Evolutionary conservation across 2,329 filamentous ascomycete species (phyloP).

Genomic region (Cladorrhinum sp.): DNA sequence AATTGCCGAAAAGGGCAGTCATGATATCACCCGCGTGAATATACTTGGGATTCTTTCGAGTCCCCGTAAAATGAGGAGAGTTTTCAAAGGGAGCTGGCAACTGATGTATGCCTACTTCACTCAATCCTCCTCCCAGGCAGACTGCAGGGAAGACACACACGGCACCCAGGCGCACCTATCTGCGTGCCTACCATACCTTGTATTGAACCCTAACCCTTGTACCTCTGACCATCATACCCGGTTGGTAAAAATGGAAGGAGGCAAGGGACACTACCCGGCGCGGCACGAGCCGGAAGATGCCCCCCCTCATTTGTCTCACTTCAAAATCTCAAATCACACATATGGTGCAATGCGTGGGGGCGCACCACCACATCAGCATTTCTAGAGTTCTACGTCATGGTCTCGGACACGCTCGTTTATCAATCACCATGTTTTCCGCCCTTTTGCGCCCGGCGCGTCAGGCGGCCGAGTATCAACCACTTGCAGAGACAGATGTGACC

Average conservation of each 20-base stretch:
- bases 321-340: no score
- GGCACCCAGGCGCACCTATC: no score
- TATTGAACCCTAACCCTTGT: not conserved
- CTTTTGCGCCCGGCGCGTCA: not conserved
- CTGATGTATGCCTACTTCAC: no score
- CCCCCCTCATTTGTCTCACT: not conserved
- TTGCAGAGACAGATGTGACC: not conserved
- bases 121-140: no score
- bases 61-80: no score
- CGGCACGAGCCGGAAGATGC: not conserved
- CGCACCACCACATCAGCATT: not conserved
- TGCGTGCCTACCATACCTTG: no score
- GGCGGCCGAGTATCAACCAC: not conserved
- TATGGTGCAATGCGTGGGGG: not conserved
- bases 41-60: no score
- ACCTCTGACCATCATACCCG: not conserved
- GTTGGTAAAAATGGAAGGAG: not conserved
- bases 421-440: not conserved
- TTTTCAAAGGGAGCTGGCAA: no score
- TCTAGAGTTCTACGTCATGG: not conserved
- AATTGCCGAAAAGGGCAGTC: no score
- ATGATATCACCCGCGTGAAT: no score
- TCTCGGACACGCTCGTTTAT: not conserved
- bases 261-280: not conserved
- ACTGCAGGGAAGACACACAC: no score